Evolutionary conservation across 495 filamentous ascomycete genomes (phyloP).

Genomic region (Penicillium pulvis): DNA sequence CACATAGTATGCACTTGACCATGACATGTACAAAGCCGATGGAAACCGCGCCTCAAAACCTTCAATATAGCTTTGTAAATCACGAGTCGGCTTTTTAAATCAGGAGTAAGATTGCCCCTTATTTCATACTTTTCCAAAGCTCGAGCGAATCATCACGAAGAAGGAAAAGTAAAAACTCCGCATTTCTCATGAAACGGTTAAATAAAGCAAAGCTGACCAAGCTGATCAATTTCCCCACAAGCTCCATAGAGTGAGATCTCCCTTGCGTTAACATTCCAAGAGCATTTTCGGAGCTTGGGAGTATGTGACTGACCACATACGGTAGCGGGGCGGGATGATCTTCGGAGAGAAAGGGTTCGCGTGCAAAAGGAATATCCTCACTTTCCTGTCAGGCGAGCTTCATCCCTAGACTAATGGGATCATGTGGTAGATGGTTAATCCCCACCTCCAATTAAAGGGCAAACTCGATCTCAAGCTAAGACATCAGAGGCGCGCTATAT

Average conservation of each 20-base stretch:
- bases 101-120: neutral
- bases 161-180: neutral
- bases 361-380: neutral
- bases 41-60: neutral
- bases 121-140: neutral
- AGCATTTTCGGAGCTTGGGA: conserved; percentile 31
- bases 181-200: conserved; percentile 11
- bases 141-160: neutral
- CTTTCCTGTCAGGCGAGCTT: neutral
- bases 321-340: conserved; percentile 20
- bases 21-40: neutral
- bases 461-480: neutral
- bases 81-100: neutral
- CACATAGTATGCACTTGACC: too few relatives aligned
- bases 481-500: neutral
- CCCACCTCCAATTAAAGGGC: neutral
- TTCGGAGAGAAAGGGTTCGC: conserved; percentile 3
- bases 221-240: conserved; percentile 8
- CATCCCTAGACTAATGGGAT: neutral
- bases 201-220: neutral
- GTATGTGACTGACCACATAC: conserved; percentile 26
- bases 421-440: neutral
- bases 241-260: neutral
- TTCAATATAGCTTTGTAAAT: neutral
- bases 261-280: conserved; percentile 31